Percentiles rank a stretch among this genome's conserved stretches.
Conservation (phyloP, 78 protist species). For the Dictyostelium firmibasis region DNA sequence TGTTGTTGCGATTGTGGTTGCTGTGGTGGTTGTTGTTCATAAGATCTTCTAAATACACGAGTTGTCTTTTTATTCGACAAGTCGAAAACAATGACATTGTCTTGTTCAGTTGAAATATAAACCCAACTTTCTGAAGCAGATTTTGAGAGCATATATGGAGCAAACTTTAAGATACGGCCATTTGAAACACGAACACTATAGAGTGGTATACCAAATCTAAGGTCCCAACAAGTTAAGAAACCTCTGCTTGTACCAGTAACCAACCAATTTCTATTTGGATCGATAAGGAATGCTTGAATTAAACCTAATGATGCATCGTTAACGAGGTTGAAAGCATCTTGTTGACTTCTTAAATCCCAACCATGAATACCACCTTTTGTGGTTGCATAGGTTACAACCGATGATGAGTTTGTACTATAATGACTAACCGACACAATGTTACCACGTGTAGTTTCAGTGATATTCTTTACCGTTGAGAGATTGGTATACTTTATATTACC, state of each 20-base stretch:
- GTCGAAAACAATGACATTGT: slow-evolving; percentile 59
- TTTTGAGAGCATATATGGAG: slow-evolving; percentile 34
- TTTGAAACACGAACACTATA: slow-evolving; percentile 66
- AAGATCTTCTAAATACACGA: slow-evolving; percentile 35
- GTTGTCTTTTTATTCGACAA: slow-evolving; percentile 6
- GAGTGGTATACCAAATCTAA: slow-evolving; percentile 78
- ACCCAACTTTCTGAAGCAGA: slow-evolving; percentile 51
- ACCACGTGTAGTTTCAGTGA: slow-evolving; percentile 31
- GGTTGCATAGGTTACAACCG: slow-evolving; percentile 78
- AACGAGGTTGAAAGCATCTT: slow-evolving; percentile 58
- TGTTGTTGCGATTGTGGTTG: not conserved
- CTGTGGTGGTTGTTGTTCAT: not conserved
- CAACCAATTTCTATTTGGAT: slow-evolving; percentile 66
- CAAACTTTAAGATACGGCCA: slow-evolving; percentile 58
- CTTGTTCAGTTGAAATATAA: slow-evolving; percentile 45
- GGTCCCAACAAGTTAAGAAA: slow-evolving; percentile 79
- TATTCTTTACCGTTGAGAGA: slow-evolving; percentile 55
- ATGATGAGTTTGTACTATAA: slow-evolving; percentile 46
- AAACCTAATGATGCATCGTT: slow-evolving; percentile 68
- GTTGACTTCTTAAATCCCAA: slow-evolving; percentile 79
- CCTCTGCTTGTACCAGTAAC: slow-evolving; percentile 80
- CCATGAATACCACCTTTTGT: slow-evolving; percentile 81
- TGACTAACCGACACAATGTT: slow-evolving; percentile 59
- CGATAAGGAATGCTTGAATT: slow-evolving; percentile 51
- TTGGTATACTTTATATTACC: slow-evolving; percentile 64